Evolutionary conservation across 1,284 basidiomycete genomes (phyloP).

Genomic region (Moesziomyces sp.): DNA sequence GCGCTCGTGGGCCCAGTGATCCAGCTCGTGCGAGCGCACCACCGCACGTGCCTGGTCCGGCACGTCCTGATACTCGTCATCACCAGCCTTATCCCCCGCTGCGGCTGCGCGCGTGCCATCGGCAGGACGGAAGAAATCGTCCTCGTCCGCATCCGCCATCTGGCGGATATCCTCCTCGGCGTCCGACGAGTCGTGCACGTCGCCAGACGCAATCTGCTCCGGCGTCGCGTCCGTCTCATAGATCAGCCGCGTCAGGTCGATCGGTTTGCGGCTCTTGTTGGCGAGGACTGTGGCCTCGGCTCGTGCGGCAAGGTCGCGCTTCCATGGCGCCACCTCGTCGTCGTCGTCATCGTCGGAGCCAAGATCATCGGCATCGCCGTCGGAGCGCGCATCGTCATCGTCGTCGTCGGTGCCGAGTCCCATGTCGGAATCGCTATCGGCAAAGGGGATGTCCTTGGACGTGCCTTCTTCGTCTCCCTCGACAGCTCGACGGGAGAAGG

Average conservation of each 20-base stretch:
- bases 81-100: slow-evolving; percentile 65
- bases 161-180: slow-evolving; percentile 30
- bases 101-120: slow-evolving; percentile 45
- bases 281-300: slow-evolving; percentile 72
- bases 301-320: slow-evolving; percentile 76
- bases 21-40: slow-evolving; percentile 71
- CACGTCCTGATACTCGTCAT: slow-evolving; percentile 69
- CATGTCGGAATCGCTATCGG: slow-evolving; percentile 67
- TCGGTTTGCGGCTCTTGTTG: slow-evolving; percentile 61
- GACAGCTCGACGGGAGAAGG: slow-evolving; percentile 25
- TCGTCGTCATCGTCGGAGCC: slow-evolving; percentile 58
- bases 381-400: slow-evolving; percentile 14
- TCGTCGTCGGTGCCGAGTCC: slow-evolving; percentile 42
- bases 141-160: slow-evolving; percentile 70
- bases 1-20: slow-evolving; percentile 83
- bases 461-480: slow-evolving; percentile 29
- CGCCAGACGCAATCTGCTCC: slow-evolving; percentile 76
- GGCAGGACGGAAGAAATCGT: slow-evolving; percentile 79
- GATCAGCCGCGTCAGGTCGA: slow-evolving; percentile 87
- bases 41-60: slow-evolving; percentile 79
- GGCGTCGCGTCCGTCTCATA: slow-evolving; percentile 80
- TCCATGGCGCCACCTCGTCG: slow-evolving; percentile 76
- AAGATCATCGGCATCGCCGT: slow-evolving; percentile 63
- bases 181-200: slow-evolving; percentile 29
- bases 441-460: slow-evolving; percentile 61